A percentile compares a stretch with the other conserved stretches of the same genome.
These are phyloP conservation scores for Trichoderma lentiforme DNA, from an alignment of 2,329 filamentous ascomycete species.

Conservation along the genomic window DNA sequence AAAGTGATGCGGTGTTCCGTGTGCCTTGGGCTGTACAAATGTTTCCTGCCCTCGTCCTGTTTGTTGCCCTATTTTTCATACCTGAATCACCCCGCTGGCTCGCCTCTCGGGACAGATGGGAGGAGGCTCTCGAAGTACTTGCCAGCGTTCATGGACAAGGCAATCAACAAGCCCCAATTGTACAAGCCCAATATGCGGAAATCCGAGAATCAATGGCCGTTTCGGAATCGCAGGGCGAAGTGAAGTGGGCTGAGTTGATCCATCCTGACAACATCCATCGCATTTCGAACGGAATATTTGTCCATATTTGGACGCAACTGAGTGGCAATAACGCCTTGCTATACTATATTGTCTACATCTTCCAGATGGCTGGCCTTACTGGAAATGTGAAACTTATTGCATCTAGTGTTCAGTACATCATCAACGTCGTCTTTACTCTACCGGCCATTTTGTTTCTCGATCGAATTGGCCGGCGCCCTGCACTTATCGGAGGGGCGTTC, in stretches of 20 bases:
- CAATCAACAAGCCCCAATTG: neutral
- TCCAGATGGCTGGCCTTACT: constrained; percentile 3
- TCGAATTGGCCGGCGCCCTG: neutral
- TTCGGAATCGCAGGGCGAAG: neutral
- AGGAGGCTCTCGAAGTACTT: neutral
- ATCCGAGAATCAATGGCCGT: constrained; percentile 6
- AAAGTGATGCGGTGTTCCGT: neutral
- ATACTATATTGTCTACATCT: constrained; percentile 7
- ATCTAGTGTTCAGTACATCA: neutral
- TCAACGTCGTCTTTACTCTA: neutral
- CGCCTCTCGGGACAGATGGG: constrained; percentile 7
- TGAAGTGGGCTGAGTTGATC: constrained; percentile 1
- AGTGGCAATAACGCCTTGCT: constrained; percentile 7
- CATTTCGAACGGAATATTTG: constrained; percentile 2
- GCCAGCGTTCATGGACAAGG: neutral
- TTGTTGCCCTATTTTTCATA: neutral
- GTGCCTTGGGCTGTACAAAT: constrained; percentile 5
- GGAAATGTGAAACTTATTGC: constrained; percentile 7
- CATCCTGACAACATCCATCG: constrained; percentile 10
- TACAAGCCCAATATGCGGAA: constrained; percentile 2
- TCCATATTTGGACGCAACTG: constrained; percentile 2
- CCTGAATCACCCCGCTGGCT: constrained; percentile 8
- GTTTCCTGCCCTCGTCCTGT: neutral
- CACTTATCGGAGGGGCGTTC: neutral
- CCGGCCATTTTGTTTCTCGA: constrained; percentile 3